Evolutionary conservation across 78 protist genomes (phyloP), one percentile per base, ranked within the genome.

Genomic region (Cavenderia fasciculata): DNA sequence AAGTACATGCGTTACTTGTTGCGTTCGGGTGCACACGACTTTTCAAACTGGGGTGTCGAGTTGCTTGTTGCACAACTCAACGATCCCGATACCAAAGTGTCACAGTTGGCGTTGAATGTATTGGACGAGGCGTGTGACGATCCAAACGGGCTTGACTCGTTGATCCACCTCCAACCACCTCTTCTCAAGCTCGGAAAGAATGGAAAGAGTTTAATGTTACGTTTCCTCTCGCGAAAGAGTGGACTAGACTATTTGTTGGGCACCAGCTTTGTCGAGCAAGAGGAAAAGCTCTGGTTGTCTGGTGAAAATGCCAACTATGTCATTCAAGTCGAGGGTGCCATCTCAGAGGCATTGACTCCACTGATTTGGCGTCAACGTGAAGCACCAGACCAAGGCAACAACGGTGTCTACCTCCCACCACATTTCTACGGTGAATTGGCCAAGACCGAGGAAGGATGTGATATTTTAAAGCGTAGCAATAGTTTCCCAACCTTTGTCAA

Each of bases 341-440:
- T 85, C 1, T 62, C 82, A 14, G 92, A 73, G 36, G 63, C 86
- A 23, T 33, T 73, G 0, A 59, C 86, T 29, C 92, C 86, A 43
- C 61, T 46, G 7, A 70, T 62, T 18, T 71, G 70, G 59, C 29
- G 82, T 25, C 77, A 59, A 27, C 34, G 69, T 27, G 92, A 85
- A 23, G 56, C 76, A 29, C 61, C 86, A 0, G 86, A 73, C 47
- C 79, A 69, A 36, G 34, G 71, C n/a, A 59, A 66, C 40, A 79
- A 71, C 46, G 86, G 87, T 51, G 94, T 88, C 2, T 68, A 72
- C 73, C 76, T 74, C 19, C 94, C 85, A 54, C 94, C 94, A 14
- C 94, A 88, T 40, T 74, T 88, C 54, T 88, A 63, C 49, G 94
- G 94, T 27, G 94, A 88, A 18, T 25, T 88, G 23, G 94, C 94